Evolutionary conservation across 768 basidiomycete genomes (phyloP).

Genomic region (Coprinopsis sp.): DNA sequence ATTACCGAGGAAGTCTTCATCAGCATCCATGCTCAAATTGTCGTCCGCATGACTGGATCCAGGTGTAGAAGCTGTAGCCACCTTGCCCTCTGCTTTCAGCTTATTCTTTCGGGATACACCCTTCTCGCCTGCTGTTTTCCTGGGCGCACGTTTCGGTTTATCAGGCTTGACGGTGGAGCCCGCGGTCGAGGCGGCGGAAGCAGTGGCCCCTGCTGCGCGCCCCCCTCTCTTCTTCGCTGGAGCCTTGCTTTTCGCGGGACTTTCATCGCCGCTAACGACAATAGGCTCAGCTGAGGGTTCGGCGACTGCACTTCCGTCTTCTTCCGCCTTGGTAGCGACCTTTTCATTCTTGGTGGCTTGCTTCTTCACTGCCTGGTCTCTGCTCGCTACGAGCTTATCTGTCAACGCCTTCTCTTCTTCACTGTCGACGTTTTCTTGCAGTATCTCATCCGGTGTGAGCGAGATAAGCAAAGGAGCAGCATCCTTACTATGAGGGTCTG

Average conservation of each 20-base stretch:
- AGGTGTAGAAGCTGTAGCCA: background rate
- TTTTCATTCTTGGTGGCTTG: slow-evolving; percentile 18
- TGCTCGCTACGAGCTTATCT: slow-evolving; percentile 35
- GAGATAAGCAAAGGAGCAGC: slow-evolving; percentile 33
- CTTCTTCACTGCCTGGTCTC: slow-evolving; percentile 31
- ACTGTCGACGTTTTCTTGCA: slow-evolving; percentile 43
- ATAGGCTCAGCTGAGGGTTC: slow-evolving; percentile 6
- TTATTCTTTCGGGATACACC: slow-evolving; percentile 13
- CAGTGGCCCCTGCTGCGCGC: background rate
- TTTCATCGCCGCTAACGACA: slow-evolving; percentile 11
- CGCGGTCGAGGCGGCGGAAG: no score
- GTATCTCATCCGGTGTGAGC: slow-evolving; percentile 36
- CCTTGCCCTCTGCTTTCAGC: slow-evolving; percentile 8
- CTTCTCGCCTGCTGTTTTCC: slow-evolving; percentile 19
- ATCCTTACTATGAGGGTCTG: slow-evolving; percentile 39
- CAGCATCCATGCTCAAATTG: slow-evolving; percentile 9
- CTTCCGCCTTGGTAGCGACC: slow-evolving; percentile 11
- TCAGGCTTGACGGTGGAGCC: slow-evolving; percentile 13
- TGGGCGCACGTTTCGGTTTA: slow-evolving; percentile 15
- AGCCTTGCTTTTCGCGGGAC: slow-evolving; percentile 10
- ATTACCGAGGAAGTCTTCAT: no score
- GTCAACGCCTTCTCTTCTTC: slow-evolving; percentile 36
- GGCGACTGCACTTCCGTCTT: slow-evolving; percentile 17
- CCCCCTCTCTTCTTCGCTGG: slow-evolving; percentile 17
- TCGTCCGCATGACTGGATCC: slow-evolving; percentile 5